Percentiles rank a stretch among this genome's conserved stretches.
Evolutionary conservation across 371 early-diverging fungal genomes (phyloP).

Genomic region (Syncephalis fuscata): DNA sequence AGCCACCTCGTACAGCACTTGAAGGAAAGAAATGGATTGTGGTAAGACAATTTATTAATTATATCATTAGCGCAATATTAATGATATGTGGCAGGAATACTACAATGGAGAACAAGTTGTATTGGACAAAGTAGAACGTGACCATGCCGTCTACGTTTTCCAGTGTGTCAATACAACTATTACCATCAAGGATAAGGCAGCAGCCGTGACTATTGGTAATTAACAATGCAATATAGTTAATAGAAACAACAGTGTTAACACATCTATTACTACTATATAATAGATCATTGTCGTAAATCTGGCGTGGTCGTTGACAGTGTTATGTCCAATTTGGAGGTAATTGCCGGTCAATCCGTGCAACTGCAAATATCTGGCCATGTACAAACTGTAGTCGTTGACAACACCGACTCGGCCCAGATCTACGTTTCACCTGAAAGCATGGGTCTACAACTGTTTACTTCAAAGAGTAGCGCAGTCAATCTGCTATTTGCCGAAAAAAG

Average conservation of each 20-base stretch:
- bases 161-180: slow-evolving; percentile 82
- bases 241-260: background rate
- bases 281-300: slow-evolving; percentile 73
- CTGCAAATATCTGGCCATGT: slow-evolving; percentile 72
- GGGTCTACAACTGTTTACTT: slow-evolving; percentile 73
- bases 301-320: slow-evolving; percentile 72
- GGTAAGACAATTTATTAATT: slow-evolving; percentile 8
- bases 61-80: background rate
- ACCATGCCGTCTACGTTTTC: slow-evolving; percentile 57
- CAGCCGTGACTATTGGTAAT: slow-evolving; percentile 69
- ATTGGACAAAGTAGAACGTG: slow-evolving; percentile 53
- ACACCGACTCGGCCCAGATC: slow-evolving; percentile 81
- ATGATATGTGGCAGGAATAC: background rate
- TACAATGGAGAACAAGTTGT: background rate
- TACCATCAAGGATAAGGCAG: slow-evolving; percentile 80
- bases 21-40: slow-evolving; percentile 90
- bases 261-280: background rate
- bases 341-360: slow-evolving; percentile 80
- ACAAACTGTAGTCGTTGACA: slow-evolving; percentile 80
- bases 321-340: slow-evolving; percentile 75
- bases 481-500: slow-evolving; percentile 45
- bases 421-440: slow-evolving; percentile 61
- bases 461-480: slow-evolving; percentile 81
- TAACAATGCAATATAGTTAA: background rate
- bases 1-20: slow-evolving; percentile 63